These are phyloP conservation scores for Xylaria sp. DNA, from an alignment of 2,329 filamentous ascomycete genomes.

Conservation along the genomic window DNA sequence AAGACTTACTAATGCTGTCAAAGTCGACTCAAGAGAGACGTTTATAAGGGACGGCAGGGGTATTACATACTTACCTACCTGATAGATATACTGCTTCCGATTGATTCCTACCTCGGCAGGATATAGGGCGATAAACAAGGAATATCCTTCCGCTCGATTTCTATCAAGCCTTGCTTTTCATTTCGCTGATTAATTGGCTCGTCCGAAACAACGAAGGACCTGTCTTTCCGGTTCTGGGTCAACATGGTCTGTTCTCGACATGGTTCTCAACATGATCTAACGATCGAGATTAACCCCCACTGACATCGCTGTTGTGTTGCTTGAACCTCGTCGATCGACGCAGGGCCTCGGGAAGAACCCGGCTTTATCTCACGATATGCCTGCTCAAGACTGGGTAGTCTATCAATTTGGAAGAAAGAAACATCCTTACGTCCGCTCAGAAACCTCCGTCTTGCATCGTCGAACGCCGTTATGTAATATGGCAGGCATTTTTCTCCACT, in stretches of 20 bases:
- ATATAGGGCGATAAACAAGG: background rate
- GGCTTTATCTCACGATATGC: background rate
- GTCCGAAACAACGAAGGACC: background rate
- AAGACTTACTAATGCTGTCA: background rate
- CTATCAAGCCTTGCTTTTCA: background rate
- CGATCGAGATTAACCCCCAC: background rate
- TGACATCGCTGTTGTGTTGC: background rate
- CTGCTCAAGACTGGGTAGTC: background rate
- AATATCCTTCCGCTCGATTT: background rate
- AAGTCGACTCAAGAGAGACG: too few relatives aligned
- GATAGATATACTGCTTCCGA: background rate
- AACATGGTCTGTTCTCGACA: background rate
- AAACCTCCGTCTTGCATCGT: background rate
- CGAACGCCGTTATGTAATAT: background rate
- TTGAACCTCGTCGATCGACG: conserved; percentile 1
- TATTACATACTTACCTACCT: too few relatives aligned
- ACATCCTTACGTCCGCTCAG: background rate
- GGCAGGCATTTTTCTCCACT: background rate
- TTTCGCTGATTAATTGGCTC: background rate
- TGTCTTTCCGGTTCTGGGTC: background rate
- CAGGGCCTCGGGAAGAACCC: background rate
- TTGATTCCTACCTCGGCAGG: background rate
- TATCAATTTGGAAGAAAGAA: background rate
- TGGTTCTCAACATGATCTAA: too few relatives aligned
- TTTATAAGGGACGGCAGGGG: background rate